phyloP scores from a whole-genome alignment of 805 yeast genomes.

The Kregervanrija delftensis region DNA sequence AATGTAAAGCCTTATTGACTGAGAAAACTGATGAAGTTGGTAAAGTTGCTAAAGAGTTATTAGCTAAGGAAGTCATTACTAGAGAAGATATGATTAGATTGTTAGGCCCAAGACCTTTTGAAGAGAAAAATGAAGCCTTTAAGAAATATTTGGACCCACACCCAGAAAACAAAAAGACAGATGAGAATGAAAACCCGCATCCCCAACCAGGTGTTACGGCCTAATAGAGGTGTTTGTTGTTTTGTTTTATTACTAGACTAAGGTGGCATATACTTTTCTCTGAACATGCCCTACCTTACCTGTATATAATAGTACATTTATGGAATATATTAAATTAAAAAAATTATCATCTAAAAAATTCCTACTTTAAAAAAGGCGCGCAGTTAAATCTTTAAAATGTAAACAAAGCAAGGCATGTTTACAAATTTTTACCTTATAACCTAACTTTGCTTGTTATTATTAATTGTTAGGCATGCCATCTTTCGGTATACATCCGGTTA shows the following conservation, averaged over 20 bases:
- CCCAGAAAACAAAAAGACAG: slow-evolving; percentile 3
- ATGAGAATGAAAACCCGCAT: slow-evolving; percentile 15
- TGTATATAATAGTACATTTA: too few species aligned
- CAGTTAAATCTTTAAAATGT: too few species aligned
- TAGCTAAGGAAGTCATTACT: slow-evolving; percentile 82
- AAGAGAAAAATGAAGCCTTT: slow-evolving; percentile 85
- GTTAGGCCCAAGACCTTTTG: slow-evolving; percentile 87
- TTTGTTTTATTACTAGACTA: too few species aligned
- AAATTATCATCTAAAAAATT: too few species aligned
- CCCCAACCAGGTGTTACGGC: slow-evolving; percentile 15
- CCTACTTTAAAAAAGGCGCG: too few species aligned
- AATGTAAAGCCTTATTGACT: slow-evolving; percentile 60
- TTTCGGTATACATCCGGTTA: slow-evolving; percentile 3
- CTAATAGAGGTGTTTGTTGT: too few species aligned
- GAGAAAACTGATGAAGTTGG: slow-evolving; percentile 74
- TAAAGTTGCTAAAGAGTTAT: slow-evolving; percentile 78
- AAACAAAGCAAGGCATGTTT: too few species aligned
- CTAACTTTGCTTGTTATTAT: too few species aligned
- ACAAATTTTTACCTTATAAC: too few species aligned
- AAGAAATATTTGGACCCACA: slow-evolving; percentile 49
- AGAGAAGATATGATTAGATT: slow-evolving; percentile 89
- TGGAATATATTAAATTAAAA: too few species aligned
- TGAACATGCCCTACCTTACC: too few species aligned
- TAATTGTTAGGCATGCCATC: neutral
- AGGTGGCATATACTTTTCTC: too few species aligned